Base-by-base conservation (phyloP, 2,329 filamentous ascomycete genomes). In the Cladobotryum mycophilum region DNA sequence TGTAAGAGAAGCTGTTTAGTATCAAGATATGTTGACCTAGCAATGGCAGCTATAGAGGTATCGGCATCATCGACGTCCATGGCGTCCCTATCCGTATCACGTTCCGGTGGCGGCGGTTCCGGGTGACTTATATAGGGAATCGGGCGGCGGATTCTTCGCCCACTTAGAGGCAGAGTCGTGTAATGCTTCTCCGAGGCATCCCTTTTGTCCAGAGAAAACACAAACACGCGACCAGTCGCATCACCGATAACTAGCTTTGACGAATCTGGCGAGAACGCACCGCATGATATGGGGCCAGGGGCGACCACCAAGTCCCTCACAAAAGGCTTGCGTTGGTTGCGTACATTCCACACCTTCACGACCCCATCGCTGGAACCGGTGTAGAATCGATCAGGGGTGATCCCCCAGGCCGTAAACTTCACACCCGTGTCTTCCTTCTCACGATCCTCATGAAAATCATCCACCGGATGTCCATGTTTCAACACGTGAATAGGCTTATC, bases 351-450 rank as follows among this genome's bases (percentile, higher is more conserved):
- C 2, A 80, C 79, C 53, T 81, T 84, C 14, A 85, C 71, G 0
- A 78, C 70, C 1, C 82, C 82, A 53, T 85, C 82, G 1, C 81
- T 84, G 0, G 79, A 80, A 1, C 81, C 82, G 0, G 81, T 84
- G 56, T 85, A 85, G 41, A 85, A 73, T 0, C 81, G 72, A 49
- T 82, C 78, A 0, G 70, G 62, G 0, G 75, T 77, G 14, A 69
- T 73, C 1, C 79, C 81, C 82, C 81, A 85, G 4, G 80, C 75
- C 0, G 76, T 76, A 56, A 85, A 84, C 59, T 84, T 84, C 40
- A 84, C 79, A 2, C 82, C 82, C 0, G 78, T 76, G 52, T 85
- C 82, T 46, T 80, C 78, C 8, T 69, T 66, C 51, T 81, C 79
- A 12, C 76, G 65, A 36, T 79, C 71, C 1, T 70, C 70, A 4